Percentiles rank a stretch among this genome's conserved stretches.
These are phyloP conservation scores for Amauroascus niger DNA, from an alignment of 2,329 filamentous ascomycete species.

Conservation along the genomic window DNA sequence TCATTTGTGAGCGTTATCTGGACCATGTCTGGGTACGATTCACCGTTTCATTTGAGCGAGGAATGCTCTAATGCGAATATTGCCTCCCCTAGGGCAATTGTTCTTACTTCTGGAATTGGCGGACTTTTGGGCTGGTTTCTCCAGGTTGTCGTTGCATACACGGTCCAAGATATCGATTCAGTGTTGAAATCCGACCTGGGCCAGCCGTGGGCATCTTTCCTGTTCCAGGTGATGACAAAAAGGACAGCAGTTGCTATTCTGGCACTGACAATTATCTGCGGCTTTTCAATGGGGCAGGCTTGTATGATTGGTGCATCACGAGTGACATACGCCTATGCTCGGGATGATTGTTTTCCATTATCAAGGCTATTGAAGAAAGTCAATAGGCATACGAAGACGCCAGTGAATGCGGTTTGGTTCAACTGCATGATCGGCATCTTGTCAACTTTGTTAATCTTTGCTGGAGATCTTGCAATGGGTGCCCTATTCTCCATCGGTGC, in stretches of 20 bases:
- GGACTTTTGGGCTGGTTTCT: slow-evolving; percentile 62
- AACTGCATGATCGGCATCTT: slow-evolving; percentile 52
- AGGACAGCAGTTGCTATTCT: slow-evolving; percentile 54
- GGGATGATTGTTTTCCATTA: slow-evolving; percentile 59
- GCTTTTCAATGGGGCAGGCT: slow-evolving; percentile 63
- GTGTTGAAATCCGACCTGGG: slow-evolving; percentile 54
- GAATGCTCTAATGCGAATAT: slow-evolving; percentile 65
- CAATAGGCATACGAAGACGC: slow-evolving; percentile 52
- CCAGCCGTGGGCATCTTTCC: slow-evolving; percentile 61
- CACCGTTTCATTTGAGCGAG: slow-evolving; percentile 62
- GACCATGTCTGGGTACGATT: slow-evolving; percentile 60
- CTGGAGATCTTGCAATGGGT: slow-evolving; percentile 52
- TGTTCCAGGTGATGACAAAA: slow-evolving; percentile 54
- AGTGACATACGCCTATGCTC: slow-evolving; percentile 63
- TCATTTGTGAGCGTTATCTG: slow-evolving; percentile 61
- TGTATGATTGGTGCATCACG: slow-evolving; percentile 60
- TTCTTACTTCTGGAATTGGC: slow-evolving; percentile 57
- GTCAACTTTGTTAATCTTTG: slow-evolving; percentile 56
- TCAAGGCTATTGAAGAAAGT: slow-evolving; percentile 51
- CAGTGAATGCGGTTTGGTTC: slow-evolving; percentile 62
- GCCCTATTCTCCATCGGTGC: slow-evolving; percentile 63
- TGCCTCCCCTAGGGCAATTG: slow-evolving; percentile 61
- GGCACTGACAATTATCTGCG: slow-evolving; percentile 56
- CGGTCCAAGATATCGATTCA: slow-evolving; percentile 52
- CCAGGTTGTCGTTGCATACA: slow-evolving; percentile 65